phyloP scores from a whole-genome alignment of 2,329 filamentous ascomycete species.

The Chaetomiaceae sp. region DNA sequence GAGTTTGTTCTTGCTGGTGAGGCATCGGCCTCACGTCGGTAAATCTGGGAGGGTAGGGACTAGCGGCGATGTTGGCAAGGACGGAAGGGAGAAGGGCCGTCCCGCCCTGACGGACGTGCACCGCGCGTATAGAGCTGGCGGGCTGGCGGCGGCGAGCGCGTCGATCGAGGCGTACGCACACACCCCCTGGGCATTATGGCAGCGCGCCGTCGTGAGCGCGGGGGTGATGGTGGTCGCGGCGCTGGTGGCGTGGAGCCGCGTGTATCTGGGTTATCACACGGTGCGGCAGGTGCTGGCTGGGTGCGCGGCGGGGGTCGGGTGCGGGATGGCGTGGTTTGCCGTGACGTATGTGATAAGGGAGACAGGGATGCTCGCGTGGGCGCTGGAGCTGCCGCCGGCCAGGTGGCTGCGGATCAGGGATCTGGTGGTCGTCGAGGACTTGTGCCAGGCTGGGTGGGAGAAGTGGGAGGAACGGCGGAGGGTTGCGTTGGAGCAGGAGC shows the following conservation, averaged over 20 bases:
- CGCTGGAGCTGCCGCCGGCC: conserved; percentile 60
- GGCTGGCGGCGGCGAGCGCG: conserved; percentile 7
- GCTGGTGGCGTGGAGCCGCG: conserved; percentile 72
- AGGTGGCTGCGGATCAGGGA: conserved; percentile 72
- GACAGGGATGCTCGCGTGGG: conserved; percentile 67
- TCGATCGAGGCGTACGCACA: conserved; percentile 36
- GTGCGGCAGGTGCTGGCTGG: conserved; percentile 82
- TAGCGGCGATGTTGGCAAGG: neutral
- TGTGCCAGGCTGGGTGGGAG: conserved; percentile 90
- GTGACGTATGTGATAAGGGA: conserved; percentile 63
- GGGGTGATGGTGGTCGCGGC: conserved; percentile 58
- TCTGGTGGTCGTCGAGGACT: conserved; percentile 79
- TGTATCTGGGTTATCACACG: conserved; percentile 94
- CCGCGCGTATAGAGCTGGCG: conserved; percentile 11
- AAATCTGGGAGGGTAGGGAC: neutral
- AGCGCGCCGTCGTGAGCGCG: conserved; percentile 53
- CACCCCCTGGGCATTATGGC: conserved; percentile 54
- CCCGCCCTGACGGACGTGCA: conserved; percentile 1
- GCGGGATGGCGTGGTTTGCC: conserved; percentile 74
- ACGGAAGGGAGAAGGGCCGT: conserved; percentile 4
- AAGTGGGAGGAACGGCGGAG: conserved; percentile 65
- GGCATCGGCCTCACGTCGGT: conserved; percentile 53
- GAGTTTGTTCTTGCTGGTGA: conserved; percentile 75
- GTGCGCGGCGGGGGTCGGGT: conserved; percentile 62
- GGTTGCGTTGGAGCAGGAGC: conserved; percentile 6